Conservation (phyloP, 495 filamentous ascomycete genomes). For the Penicillium steckii region DNA sequence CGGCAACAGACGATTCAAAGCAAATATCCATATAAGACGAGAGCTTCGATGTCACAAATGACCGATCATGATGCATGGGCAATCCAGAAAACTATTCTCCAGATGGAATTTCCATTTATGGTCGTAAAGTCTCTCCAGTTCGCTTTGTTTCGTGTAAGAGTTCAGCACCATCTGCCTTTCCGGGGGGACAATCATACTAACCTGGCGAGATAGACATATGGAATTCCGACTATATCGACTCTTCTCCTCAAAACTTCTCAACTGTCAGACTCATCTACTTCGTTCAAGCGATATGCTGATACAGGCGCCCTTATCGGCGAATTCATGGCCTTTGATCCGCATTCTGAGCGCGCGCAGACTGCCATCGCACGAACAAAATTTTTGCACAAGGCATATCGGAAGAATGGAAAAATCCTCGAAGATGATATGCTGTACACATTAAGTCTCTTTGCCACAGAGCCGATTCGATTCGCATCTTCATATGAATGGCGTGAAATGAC, state of each 20-base stretch:
- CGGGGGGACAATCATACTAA: background rate
- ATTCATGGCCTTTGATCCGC: constrained; percentile 46
- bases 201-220: constrained; percentile 53
- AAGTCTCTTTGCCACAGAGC: constrained; percentile 58
- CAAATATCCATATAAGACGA: constrained; percentile 46
- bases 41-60: constrained; percentile 53
- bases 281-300: constrained; percentile 63
- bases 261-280: constrained; percentile 47
- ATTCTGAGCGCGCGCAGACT: constrained; percentile 47
- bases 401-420: constrained; percentile 58
- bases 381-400: constrained; percentile 57
- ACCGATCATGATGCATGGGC: constrained; percentile 57
- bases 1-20: constrained; percentile 40
- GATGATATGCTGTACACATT: constrained; percentile 67
- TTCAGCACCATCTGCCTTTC: background rate
- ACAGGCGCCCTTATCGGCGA: constrained; percentile 59
- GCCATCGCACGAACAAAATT: constrained; percentile 66
- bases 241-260: constrained; percentile 58
- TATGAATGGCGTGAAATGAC: constrained; percentile 64
- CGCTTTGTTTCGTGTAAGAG: constrained; percentile 56
- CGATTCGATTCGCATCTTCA: constrained; percentile 48
- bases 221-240: constrained; percentile 60
- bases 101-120: constrained; percentile 56
- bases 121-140: constrained; percentile 57
- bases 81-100: constrained; percentile 47